Conservation (phyloP, 331 rosid species). For the Spiraea crenata region DNA sequence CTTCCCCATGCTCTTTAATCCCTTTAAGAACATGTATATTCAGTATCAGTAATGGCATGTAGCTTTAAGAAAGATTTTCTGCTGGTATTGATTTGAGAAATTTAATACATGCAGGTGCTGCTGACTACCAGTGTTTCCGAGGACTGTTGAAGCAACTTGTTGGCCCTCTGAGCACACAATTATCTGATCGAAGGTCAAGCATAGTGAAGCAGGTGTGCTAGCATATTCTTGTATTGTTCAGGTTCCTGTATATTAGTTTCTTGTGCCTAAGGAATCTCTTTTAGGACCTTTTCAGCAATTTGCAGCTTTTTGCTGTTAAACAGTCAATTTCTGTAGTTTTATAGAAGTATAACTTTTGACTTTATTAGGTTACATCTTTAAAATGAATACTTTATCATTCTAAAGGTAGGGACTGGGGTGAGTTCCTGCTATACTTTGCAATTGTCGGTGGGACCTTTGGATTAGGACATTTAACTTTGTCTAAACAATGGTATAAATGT, state of each 20-base stretch:
- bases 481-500: not conserved
- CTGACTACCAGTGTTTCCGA: conserved; percentile 85
- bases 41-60: not conserved
- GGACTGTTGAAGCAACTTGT: conserved; percentile 94
- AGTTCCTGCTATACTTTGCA: conserved; percentile 4
- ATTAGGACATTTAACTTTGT: not conserved
- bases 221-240: conserved; percentile 16
- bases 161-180: conserved; percentile 89
- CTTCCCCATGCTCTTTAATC: not conserved
- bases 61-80: not conserved
- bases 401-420: not conserved
- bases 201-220: conserved; percentile 89
- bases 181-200: conserved; percentile 95
- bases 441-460: not conserved
- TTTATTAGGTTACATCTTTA: not conserved
- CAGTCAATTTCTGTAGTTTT: not conserved
- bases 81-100: not conserved
- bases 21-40: not conserved
- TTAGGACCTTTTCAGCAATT: not conserved
- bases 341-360: not conserved
- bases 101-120: conserved; percentile 51
- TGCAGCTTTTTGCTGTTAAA: no score
- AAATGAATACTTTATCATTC: no score
- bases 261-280: not conserved
- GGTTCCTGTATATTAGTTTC: conserved; percentile 9